phyloP scores from a whole-genome alignment of 306 rosid genomes.

The Trifolium dubium region DNA sequence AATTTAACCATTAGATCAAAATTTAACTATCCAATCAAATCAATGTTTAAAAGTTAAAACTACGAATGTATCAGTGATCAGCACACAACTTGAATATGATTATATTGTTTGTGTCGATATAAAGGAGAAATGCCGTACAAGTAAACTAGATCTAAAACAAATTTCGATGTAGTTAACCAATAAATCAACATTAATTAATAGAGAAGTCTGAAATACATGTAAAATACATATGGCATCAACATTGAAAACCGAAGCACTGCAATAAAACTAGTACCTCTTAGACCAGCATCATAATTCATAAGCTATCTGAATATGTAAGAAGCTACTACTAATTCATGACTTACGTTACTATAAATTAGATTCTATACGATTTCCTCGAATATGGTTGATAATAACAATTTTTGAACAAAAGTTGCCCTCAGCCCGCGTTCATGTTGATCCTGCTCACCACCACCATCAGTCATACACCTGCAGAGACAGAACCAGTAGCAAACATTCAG shows the following conservation, averaged over 20 bases:
- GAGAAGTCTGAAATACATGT: conserved; percentile 13
- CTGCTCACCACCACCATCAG: conserved; percentile 51
- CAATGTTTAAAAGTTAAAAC: no score
- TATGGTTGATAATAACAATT: conserved; percentile 69
- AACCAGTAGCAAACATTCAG: conserved; percentile 24
- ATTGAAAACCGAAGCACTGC: conserved; percentile 49
- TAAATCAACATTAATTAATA: conserved; percentile 2
- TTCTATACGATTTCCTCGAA: conserved; percentile 43
- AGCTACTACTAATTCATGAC: conserved; percentile 42
- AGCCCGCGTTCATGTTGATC: conserved; percentile 64
- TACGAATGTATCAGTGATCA: no score
- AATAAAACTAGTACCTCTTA: conserved; percentile 42
- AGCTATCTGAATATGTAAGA: conserved; percentile 36
- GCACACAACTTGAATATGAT: no score
- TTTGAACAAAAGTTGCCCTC: conserved; percentile 72
- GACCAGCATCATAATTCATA: conserved; percentile 34
- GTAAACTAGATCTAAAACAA: neutral
- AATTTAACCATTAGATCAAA: no score
- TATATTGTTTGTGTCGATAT: neutral
- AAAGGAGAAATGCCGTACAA: neutral
- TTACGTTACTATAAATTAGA: conserved; percentile 25
- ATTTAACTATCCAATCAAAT: no score
- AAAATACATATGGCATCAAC: conserved; percentile 15
- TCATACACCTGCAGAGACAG: conserved; percentile 51
- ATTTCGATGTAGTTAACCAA: neutral